Evolutionary conservation across 768 basidiomycete species (phyloP).

Genomic region (Termitomyces sp.): DNA sequence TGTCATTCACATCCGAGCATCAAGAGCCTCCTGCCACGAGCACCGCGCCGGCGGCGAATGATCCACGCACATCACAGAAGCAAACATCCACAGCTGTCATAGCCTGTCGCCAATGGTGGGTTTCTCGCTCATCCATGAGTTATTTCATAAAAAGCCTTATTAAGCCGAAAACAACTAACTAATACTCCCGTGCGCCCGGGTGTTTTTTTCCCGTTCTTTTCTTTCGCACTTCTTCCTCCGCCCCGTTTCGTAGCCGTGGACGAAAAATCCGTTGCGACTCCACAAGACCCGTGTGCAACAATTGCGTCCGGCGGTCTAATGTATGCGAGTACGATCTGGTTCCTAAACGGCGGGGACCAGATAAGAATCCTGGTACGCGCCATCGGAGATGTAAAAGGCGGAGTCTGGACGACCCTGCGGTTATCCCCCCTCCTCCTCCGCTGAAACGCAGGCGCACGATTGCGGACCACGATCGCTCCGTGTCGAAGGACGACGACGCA

Average conservation of each 20-base stretch:
- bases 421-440: slow-evolving; percentile 30
- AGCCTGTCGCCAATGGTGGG: slow-evolving; percentile 82
- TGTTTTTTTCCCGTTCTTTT: not conserved
- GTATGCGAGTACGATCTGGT: slow-evolving; percentile 75
- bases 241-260: slow-evolving; percentile 51
- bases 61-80: slow-evolving; percentile 40
- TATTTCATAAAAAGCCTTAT: slow-evolving; percentile 38
- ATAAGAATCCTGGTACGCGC: slow-evolving; percentile 81
- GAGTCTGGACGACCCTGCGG: slow-evolving; percentile 45
- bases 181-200: slow-evolving; percentile 3
- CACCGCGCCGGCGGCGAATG: slow-evolving; percentile 22
- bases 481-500: slow-evolving; percentile 29
- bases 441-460: slow-evolving; percentile 46
- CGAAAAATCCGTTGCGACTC: slow-evolving; percentile 88
- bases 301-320: slow-evolving; percentile 74
- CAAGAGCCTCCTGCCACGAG: slow-evolving; percentile 29
- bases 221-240: not conserved
- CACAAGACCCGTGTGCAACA: slow-evolving; percentile 74
- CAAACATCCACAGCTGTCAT: slow-evolving; percentile 69
- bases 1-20: slow-evolving; percentile 28
- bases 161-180: slow-evolving; percentile 27
- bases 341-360: slow-evolving; percentile 80
- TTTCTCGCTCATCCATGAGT: slow-evolving; percentile 23
- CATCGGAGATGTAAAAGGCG: slow-evolving; percentile 85
- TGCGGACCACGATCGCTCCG: slow-evolving; percentile 20